Percentiles rank a stretch among this genome's conserved stretches.
phyloP scores from a whole-genome alignment of 352 stramenopile species.

The Albugo laibachii region DNA sequence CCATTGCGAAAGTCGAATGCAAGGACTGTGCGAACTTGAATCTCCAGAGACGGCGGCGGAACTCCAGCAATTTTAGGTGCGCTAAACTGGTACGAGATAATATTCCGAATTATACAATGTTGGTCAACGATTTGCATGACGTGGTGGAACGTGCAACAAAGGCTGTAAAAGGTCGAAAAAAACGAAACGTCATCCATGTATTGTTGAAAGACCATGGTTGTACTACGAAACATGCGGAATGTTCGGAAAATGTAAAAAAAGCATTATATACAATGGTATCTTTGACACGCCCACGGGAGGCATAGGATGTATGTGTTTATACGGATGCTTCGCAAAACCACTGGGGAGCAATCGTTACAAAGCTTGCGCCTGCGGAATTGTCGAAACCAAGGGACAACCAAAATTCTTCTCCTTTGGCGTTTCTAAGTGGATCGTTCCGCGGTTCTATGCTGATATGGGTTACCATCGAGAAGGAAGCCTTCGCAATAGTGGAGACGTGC shows the following conservation, averaged over 20 bases:
- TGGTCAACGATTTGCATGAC: constrained; percentile 6
- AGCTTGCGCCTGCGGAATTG: constrained; percentile 1
- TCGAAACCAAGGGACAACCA: constrained; percentile 5
- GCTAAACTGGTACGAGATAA: constrained; percentile 14
- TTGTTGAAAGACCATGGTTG: constrained; percentile 4
- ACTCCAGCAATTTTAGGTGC: constrained; percentile 15
- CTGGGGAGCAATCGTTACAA: constrained; percentile 8
- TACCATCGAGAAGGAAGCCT: constrained; percentile 13
- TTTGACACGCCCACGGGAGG: constrained; percentile 6
- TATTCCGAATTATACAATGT: constrained; percentile 10
- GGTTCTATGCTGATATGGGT: constrained; percentile 4
- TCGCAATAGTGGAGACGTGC: constrained; percentile 10
- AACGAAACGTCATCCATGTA: constrained; percentile 3
- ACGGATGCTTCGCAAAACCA: constrained; percentile 9
- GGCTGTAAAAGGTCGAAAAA: constrained; percentile 6
- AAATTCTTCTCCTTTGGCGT: constrained; percentile 6
- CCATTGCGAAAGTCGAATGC: constrained; percentile 1
- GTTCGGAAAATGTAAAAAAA: constrained; percentile 1
- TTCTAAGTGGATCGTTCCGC: constrained; percentile 7
- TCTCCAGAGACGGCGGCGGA: constrained; percentile 6
- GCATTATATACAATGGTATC: constrained; percentile 7
- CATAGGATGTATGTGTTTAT: constrained; percentile 8
- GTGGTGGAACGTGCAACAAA: constrained; percentile 5
- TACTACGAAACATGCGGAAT: constrained; percentile 2
- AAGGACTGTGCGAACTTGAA: constrained; percentile 2